These are phyloP conservation scores for Cercophora newfieldiana DNA, from an alignment of 495 filamentous ascomycete genomes.

Conservation along the genomic window DNA sequence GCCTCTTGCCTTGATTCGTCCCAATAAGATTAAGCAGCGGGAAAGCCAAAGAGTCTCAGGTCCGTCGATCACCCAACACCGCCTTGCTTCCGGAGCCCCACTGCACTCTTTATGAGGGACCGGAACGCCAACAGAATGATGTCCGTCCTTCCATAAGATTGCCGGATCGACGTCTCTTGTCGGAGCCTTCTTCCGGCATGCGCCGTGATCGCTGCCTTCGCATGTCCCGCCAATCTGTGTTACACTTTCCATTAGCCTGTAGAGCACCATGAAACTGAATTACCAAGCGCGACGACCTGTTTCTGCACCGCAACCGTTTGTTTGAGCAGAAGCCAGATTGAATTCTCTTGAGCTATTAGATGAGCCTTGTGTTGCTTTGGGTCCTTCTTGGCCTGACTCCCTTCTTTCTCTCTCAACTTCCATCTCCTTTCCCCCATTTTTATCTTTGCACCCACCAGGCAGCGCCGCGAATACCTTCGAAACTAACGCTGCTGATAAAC, in stretches of 20 bases:
- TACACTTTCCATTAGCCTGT: conserved; percentile 5
- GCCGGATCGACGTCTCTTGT: conserved; percentile 6
- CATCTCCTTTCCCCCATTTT: neutral
- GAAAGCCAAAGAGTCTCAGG: neutral
- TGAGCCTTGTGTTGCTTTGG: neutral
- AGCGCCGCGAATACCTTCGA: neutral
- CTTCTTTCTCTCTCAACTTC: neutral
- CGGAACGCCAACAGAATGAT: neutral
- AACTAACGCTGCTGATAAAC: neutral
- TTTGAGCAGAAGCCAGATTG: neutral
- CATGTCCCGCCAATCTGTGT: neutral
- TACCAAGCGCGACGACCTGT: neutral
- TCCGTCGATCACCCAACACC: neutral
- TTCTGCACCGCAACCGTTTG: neutral
- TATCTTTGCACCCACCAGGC: neutral
- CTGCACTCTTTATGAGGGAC: neutral
- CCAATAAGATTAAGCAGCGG: neutral
- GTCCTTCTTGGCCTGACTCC: neutral
- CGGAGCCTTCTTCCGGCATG: conserved; percentile 1
- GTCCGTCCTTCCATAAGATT: conserved; percentile 4
- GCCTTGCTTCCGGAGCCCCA: neutral
- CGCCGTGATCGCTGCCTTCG: neutral
- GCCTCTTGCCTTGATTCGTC: neutral
- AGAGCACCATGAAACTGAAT: neutral
- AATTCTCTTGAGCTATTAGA: conserved; percentile 7